These are phyloP conservation scores for Globisporangium middletonii DNA, from an alignment of 352 stramenopile genomes.

Conservation along the genomic window DNA sequence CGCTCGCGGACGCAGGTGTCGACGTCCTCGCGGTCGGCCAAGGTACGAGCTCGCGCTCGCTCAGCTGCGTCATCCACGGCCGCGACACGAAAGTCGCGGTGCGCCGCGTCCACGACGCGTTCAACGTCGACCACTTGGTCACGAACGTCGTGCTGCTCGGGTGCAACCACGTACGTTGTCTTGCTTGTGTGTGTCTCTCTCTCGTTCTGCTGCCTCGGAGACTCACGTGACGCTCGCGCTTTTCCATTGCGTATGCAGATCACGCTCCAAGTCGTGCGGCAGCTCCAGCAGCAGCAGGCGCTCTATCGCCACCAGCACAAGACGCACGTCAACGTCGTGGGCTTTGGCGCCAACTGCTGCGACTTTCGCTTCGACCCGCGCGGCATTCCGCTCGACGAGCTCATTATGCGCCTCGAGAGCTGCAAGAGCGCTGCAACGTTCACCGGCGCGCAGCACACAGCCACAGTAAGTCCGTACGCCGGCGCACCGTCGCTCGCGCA, in stretches of 20 bases:
- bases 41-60: conserved; percentile 68
- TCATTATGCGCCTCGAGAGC: conserved; percentile 28
- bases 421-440: conserved; percentile 31
- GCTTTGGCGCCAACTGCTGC: conserved; percentile 59
- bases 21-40: conserved; percentile 72
- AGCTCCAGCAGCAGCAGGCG: conserved; percentile 55
- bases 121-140: conserved; percentile 74
- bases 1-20: conserved; percentile 57
- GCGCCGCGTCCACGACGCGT: conserved; percentile 70
- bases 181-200: neutral
- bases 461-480: conserved; percentile 13
- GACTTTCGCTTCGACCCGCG: conserved; percentile 50
- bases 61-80: conserved; percentile 71
- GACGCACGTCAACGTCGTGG: conserved; percentile 55
- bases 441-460: conserved; percentile 13
- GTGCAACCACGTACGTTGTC: conserved; percentile 45
- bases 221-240: neutral
- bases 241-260: conserved; percentile 24
- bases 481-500: conserved; percentile 41
- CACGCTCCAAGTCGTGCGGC: conserved; percentile 47
- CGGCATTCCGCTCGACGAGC: conserved; percentile 46
- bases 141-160: conserved; percentile 66
- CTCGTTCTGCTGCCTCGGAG: neutral
- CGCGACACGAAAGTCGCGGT: conserved; percentile 70
- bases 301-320: conserved; percentile 69